These are phyloP conservation scores for Didymellaceae sp. DNA, from an alignment of 2,329 filamentous ascomycete species.

Conservation along the genomic window DNA sequence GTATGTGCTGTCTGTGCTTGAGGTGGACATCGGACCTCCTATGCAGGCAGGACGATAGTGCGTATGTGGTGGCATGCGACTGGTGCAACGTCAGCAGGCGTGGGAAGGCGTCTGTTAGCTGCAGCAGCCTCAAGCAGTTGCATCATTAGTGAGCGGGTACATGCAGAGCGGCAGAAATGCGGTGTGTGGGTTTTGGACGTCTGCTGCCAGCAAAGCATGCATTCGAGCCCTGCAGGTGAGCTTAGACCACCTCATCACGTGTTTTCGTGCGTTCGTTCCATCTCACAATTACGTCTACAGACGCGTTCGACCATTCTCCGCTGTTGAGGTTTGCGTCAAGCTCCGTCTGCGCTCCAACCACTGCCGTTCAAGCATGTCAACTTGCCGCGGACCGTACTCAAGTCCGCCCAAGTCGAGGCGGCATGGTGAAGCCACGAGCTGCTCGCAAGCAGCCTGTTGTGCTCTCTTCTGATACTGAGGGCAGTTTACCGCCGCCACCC, in stretches of 20 bases:
- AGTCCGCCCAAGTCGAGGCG: constrained; percentile 36
- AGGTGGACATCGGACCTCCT: constrained; percentile 30
- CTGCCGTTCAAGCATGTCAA: constrained; percentile 39
- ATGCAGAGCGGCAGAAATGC: constrained; percentile 11
- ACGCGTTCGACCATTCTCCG: constrained; percentile 1
- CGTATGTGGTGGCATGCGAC: constrained; percentile 43
- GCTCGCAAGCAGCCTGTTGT: constrained; percentile 47
- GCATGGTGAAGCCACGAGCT: constrained; percentile 50
- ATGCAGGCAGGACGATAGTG: constrained; percentile 37
- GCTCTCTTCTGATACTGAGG: constrained; percentile 45
- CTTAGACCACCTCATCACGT: constrained; percentile 7
- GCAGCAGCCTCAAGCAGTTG: constrained; percentile 30
- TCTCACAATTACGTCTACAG: too few relatives aligned
- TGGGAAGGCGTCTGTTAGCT: constrained; percentile 22
- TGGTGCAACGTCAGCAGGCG: constrained; percentile 33
- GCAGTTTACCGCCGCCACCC: constrained; percentile 40
- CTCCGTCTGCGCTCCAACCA: constrained; percentile 15
- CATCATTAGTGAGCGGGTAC: constrained; percentile 22
- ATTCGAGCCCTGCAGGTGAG: neutral
- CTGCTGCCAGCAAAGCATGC: constrained; percentile 12
- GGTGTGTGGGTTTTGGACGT: constrained; percentile 13
- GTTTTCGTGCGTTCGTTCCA: neutral
- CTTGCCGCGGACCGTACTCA: constrained; percentile 21
- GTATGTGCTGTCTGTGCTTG: constrained; percentile 29
- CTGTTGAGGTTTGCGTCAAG: constrained; percentile 16